These are phyloP conservation scores for Colletotrichum eleusines DNA, from an alignment of 2,329 filamentous ascomycete genomes.

Conservation along the genomic window DNA sequence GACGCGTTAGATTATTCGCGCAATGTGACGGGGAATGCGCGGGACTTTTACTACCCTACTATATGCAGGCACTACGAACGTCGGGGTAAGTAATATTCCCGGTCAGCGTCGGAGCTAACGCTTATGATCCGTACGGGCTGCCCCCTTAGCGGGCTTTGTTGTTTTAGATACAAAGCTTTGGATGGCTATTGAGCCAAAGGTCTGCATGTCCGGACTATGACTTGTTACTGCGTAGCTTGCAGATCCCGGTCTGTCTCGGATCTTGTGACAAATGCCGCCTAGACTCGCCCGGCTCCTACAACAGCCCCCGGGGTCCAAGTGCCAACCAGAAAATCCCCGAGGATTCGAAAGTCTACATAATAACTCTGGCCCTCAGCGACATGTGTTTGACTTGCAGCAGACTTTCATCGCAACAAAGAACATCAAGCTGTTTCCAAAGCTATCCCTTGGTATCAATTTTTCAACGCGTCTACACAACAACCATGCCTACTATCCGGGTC, in stretches of 20 bases:
- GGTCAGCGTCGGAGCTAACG: too few relatives aligned
- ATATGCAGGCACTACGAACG: too few relatives aligned
- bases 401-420: neutral
- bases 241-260: neutral
- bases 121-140: too few relatives aligned
- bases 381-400: neutral
- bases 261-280: neutral
- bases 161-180: too few relatives aligned
- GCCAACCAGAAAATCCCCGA: neutral
- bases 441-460: neutral
- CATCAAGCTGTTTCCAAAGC: neutral
- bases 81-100: too few relatives aligned
- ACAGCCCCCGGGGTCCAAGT: too few relatives aligned
- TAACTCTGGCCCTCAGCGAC: neutral
- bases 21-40: too few relatives aligned
- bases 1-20: too few relatives aligned
- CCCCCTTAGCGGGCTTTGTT: too few relatives aligned
- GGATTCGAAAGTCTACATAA: neutral
- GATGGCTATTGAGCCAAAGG: neutral
- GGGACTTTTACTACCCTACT: too few relatives aligned
- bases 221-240: too few relatives aligned
- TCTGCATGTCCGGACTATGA: neutral
- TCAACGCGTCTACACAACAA: neutral
- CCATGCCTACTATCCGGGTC: conserved; percentile 46
- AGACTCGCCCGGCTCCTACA: too few relatives aligned